Evolutionary conservation across 257 asterid species (phyloP), one percentile per base, ranked within the genome.

Genomic region (Nicotiana attenuata): DNA sequence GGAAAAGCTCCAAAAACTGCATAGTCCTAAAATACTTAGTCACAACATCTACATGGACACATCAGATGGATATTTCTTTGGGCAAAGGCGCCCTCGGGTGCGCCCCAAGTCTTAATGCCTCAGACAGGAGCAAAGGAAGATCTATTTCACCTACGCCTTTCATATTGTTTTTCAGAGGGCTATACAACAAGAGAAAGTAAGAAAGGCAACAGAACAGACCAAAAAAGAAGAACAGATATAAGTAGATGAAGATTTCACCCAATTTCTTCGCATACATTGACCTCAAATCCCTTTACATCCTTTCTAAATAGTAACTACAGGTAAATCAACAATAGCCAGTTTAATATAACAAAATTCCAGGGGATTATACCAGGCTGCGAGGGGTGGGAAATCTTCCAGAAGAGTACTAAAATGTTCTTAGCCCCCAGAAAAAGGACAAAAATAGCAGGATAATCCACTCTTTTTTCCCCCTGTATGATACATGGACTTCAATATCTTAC

Each of bases 241-340:
- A 20, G 61, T 4, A 50, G 63, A 73, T 24, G 16, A 50, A 47
- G 41, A 73, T 73, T 22, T 73, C 41, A 73, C 8, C 45, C 61
- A 10, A 47, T 22, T 7, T 2, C 15, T 15, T 4, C 50, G 61
- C 41, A 47, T 47, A 71, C 26, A 69, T 24, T 11, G 19, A 41
- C 77, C 41, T 69, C 77, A 69, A 69, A 10, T 53, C 77, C 33
- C 13, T 41, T 69, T 69, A 69, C 2, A 69, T n/a, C 77, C 76
- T 69, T 69, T n/a, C n/a, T 0, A 69, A 20, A 41, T 4, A 45
- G 35, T 71, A 45, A 22, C 60, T 41, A 10, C 55, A 56, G 78
- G 59, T 69, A 41, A 41, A 73, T 24, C 61, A 47, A 73, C 79
- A 24, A 52, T 15, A 0, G 20, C n/a, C 33, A 7, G 4, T 47